Percentiles rank a stretch among this genome's conserved stretches.
Conservation (phyloP, 176 grass and related monocot genomes). For the Eragrostis curvula region DNA sequence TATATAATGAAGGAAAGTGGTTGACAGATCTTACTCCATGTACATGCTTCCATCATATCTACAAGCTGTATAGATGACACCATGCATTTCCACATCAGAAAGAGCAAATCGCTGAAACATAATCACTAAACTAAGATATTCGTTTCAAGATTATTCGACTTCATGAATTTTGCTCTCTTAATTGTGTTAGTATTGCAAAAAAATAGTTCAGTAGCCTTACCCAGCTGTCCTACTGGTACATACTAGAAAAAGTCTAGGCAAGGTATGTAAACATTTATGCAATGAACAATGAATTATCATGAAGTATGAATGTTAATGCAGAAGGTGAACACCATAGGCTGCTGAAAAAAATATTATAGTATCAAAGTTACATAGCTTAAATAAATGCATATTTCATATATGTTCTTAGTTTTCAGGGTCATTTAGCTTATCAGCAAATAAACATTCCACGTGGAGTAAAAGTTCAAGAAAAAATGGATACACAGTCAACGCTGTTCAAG, state of each 20-base stretch:
- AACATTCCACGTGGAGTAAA: slow-evolving; percentile 11
- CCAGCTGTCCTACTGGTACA: no score
- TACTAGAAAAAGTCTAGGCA: slow-evolving; percentile 16
- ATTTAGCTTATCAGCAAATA: slow-evolving; percentile 13
- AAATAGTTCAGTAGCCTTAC: background rate
- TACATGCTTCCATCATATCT: slow-evolving; percentile 80
- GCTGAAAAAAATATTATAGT: background rate
- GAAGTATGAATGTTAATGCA: slow-evolving; percentile 3
- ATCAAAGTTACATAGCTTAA: background rate
- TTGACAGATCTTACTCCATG: slow-evolving; percentile 59
- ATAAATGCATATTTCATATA: background rate
- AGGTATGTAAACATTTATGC: background rate
- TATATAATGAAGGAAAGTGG: slow-evolving; percentile 8
- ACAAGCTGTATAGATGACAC: slow-evolving; percentile 71
- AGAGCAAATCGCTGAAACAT: slow-evolving; percentile 86
- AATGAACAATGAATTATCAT: slow-evolving; percentile 22
- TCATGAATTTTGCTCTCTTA: background rate
- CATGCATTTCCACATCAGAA: slow-evolving; percentile 56
- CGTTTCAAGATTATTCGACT: slow-evolving; percentile 31
- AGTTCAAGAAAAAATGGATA: background rate
- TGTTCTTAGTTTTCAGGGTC: background rate
- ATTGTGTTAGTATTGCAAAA: slow-evolving; percentile 4
- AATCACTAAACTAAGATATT: slow-evolving; percentile 29
- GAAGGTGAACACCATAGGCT: slow-evolving; percentile 6
- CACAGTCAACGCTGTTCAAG: background rate